Evolutionary conservation across 2,329 filamentous ascomycete genomes (phyloP), one percentile per base, ranked within the genome.

Genomic region (Ascochyta pisi): DNA sequence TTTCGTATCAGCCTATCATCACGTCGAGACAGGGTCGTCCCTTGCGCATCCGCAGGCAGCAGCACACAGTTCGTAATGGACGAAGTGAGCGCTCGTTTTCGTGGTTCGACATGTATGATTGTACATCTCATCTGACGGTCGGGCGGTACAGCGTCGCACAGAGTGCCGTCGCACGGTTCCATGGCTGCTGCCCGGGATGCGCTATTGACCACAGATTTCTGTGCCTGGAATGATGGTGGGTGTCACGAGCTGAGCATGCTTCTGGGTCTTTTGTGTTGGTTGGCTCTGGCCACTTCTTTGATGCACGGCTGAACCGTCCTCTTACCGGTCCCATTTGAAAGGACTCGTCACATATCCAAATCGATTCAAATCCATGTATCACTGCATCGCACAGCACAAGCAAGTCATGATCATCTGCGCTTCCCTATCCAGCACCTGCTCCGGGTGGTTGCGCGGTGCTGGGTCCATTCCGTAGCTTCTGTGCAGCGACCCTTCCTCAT

Each of bases 201-300:
- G 53, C 60, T 41, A 57, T 56, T 29, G 39, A 23, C 29, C 47
- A 45, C 35, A 37, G 48, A 41, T 15, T 55, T 33, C 34, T 27
- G 45, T 59, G 47, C 48, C 53, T 57, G 57, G 48, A 51, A 51
- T 53, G 52, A 41, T 48, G 50, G 50, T 53, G 57, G 39, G 57
- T 60, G 19, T 43, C 52, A 58, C 60, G 47, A 54, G 54, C 51
- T 54, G 48, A 58, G 48, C 45, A 45, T 45, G 51, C 39, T 44
- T 37, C 39, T n/a, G 15, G 27, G 22, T 24, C n/a, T 19, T 16
- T 6, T 10, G 13, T 40, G 39, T 35, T 54, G 51, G 34, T 54
- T 54, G 51, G 51, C 45, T 49, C 31, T 39, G 19, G 39, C 13
- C 26, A 19, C 43, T 26, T 38, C 16, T 6, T 29, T 10, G 29